Evolutionary conservation across 2,329 filamentous ascomycete species (phyloP), one percentile per base, ranked within the genome.

Genomic region (Scleromitrula shiraiana): DNA sequence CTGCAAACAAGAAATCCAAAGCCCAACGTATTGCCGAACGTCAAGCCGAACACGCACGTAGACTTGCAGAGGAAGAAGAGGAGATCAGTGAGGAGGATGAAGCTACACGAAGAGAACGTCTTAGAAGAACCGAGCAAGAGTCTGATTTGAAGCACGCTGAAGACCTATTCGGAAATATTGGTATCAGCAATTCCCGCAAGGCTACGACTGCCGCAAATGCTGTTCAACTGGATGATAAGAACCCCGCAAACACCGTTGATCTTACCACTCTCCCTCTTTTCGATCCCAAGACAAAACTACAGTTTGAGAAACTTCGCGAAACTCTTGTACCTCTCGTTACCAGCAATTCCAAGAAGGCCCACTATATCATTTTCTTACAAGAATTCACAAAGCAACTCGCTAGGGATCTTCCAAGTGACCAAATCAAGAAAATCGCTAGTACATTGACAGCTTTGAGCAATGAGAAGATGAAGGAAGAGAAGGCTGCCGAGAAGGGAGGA

Each of bases 391-490:
- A 95, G 74, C 82, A 88, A 63, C 77, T 97, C 37, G 80, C 83
- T 60, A 90, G 89, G 70, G 90, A 95, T 23, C 70, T 98, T 57
- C 82, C 85, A 12, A 95, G 88, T 65, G 84, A 93, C 49, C 89
- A 97, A 71, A 90, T 97, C 70, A 96, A 97, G 79, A 97, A 97
- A 76, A 80, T 95, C 56, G 80, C 88, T 10, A 94, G 86, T 67
- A 77, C 79, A 5, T 70, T 98, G 62, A 95, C 90, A n/a, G 84
- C 89, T 5, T 76, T 95, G 49, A 79, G 88, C 65, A 98, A 98
- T 66, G 93, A 97, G 78, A 96, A 95, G 77, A 84, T 97, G 84
- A 94, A 89, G 74, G 90, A 96, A 68, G 93, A 98, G 77, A 96
- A 97, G 77, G 82, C 84, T 4, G 80, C 87, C 3, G 88, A 95